phyloP scores from a whole-genome alignment of 805 yeast species.

The Metschnikowia gruessii region DNA sequence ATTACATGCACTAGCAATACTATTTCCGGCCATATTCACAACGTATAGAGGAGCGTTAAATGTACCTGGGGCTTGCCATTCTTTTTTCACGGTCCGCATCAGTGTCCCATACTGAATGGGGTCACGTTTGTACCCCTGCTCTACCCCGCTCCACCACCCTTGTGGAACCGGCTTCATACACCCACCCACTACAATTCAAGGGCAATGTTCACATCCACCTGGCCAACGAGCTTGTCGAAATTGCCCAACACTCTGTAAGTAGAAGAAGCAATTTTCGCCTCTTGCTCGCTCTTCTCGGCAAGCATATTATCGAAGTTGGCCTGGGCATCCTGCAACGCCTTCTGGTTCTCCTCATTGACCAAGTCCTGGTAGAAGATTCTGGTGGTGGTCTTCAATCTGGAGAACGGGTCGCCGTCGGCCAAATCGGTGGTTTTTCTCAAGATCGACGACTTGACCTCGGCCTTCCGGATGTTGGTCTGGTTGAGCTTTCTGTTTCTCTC shows the following conservation, averaged over 20 bases:
- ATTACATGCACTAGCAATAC: no score
- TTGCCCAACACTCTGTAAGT: conserved; percentile 58
- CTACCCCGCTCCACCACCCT: no score
- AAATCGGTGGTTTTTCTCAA: conserved; percentile 44
- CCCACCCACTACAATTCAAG: conserved; percentile 15
- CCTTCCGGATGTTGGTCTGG: conserved; percentile 70
- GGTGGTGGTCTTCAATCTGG: conserved; percentile 84
- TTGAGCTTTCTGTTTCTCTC: conserved; percentile 83
- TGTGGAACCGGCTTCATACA: no score
- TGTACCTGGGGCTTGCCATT: no score
- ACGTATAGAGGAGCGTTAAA: no score
- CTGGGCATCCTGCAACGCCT: conserved; percentile 53
- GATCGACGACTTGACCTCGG: conserved; percentile 65
- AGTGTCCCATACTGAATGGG: no score
- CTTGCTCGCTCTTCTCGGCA: conserved; percentile 44
- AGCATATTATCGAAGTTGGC: conserved; percentile 40
- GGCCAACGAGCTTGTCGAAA: conserved; percentile 48
- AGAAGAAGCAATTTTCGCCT: conserved; percentile 45
- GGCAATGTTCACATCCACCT: conserved; percentile 41
- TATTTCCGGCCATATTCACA: no score
- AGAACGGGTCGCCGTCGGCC: conserved; percentile 75
- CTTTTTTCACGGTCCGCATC: no score
- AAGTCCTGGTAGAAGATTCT: conserved; percentile 69
- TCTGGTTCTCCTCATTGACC: conserved; percentile 55
- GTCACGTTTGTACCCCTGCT: no score